Percentiles rank a stretch among this genome's conserved stretches.
Conservation (phyloP, 108 stramenopile species). For the Chaetoceros muelleri region DNA sequence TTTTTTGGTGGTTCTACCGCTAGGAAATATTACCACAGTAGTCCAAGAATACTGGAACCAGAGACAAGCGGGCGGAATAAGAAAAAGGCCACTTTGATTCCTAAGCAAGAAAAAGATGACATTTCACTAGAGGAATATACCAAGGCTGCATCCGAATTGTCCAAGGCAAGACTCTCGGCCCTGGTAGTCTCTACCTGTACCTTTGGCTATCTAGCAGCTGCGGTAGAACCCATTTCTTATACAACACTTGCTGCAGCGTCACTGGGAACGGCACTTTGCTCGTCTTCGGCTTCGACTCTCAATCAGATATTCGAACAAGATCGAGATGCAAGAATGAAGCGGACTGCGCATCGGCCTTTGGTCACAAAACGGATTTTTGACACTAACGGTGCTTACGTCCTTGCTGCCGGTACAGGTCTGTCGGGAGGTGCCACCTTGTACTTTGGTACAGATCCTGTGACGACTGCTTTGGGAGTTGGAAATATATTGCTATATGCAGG, state of each 20-base stretch:
- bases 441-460: constrained; percentile 85
- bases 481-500: constrained; percentile 94
- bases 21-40: no score
- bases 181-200: constrained; percentile 88
- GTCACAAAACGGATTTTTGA: constrained; percentile 62
- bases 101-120: not conserved
- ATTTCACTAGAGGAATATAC: not conserved
- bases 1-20: no score
- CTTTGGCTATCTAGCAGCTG: constrained; percentile 88
- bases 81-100: no score
- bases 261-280: constrained; percentile 85
- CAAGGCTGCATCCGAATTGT: constrained; percentile 47
- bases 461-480: constrained; percentile 75
- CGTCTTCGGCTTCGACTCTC: constrained; percentile 85
- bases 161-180: constrained; percentile 71
- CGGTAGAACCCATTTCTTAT: constrained; percentile 29
- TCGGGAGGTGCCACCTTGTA: constrained; percentile 65
- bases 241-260: constrained; percentile 54
- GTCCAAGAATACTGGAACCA: no score
- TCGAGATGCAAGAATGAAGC: constrained; percentile 81
- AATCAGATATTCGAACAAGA: constrained; percentile 88
- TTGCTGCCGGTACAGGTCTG: constrained; percentile 59
- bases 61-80: no score
- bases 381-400: constrained; percentile 40
- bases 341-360: constrained; percentile 85